Conservation (phyloP, 2,329 filamentous ascomycete genomes). For the Pochonia chlamydosporia region DNA sequence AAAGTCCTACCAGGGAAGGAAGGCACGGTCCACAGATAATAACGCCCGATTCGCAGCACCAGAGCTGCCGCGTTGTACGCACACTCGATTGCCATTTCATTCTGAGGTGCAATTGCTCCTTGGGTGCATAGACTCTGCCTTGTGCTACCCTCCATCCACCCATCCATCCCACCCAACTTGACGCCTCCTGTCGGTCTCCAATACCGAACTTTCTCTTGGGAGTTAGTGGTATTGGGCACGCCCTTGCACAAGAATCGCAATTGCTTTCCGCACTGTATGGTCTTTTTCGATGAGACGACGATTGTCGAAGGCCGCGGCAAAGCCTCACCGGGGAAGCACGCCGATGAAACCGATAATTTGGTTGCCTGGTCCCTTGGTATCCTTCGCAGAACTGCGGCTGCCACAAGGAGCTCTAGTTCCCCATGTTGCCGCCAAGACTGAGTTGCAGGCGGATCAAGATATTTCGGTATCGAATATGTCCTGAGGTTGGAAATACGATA, state of each 20-base stretch:
- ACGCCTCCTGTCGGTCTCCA: background rate
- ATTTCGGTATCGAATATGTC: background rate
- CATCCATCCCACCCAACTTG: background rate
- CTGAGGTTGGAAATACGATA: background rate
- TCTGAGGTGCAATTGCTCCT: background rate
- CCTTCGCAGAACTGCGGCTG: too few species aligned
- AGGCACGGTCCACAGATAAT: background rate
- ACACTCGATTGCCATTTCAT: background rate
- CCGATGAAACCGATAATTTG: background rate
- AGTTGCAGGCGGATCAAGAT: background rate
- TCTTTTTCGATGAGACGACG: background rate
- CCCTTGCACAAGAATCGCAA: background rate
- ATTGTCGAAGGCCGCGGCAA: background rate
- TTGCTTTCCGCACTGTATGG: background rate
- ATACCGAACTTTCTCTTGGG: background rate
- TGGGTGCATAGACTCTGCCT: background rate
- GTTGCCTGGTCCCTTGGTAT: background rate
- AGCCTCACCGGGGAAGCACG: background rate
- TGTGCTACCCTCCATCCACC: background rate
- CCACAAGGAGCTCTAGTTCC: background rate
- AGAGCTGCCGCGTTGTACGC: background rate
- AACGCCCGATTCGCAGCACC: background rate
- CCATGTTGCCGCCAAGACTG: background rate
- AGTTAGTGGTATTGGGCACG: background rate
- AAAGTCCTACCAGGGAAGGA: background rate